Base-by-base conservation (phyloP, 2,329 filamentous ascomycete species). In the Biscogniauxia sp. region DNA sequence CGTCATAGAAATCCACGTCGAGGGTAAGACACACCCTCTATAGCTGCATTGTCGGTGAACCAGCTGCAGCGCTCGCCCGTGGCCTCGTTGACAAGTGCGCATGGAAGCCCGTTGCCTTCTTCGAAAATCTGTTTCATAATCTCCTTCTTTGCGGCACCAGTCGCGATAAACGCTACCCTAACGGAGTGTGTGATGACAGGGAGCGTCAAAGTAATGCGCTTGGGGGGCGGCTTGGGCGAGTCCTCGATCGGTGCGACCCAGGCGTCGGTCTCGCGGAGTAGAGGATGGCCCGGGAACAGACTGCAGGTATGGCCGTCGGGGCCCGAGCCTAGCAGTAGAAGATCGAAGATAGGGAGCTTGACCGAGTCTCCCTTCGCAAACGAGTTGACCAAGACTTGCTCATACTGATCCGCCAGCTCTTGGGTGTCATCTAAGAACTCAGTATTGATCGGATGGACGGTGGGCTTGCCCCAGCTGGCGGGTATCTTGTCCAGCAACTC, bases 231-330 rank as follows among this genome's bases (percentile, higher is more conserved):
- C 84, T 99, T 99, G 55, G 95, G 95, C 51, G 92, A 96, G 80
- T 98, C 92, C 71, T 90, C 88, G 72, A 97, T 96, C 53, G 92
- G 86, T 15, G 93, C 89, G 51, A 98, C 92, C 95, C 95, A 99
- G 57, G 94, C 92, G 70, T 88, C 89, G 41, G 86, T 86, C 80
- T 98, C 94, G 66, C 93, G 88, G 67, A 98, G 84, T 57, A 98
- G 84, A 61, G 89, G 85, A 74, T 97, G 94, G 58, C 89, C 90
- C 5, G 95, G 95, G 82, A 99, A 99, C 56, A 99, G 82, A 70
- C 90, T 95, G 87, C 95, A 98, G 37, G 95, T 98, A 80, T 99
- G 95, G 56, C 95, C 95, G 76, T 98, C 95, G 15, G 95, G 94
- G 0, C 95, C 95, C 75, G 92, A 96, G 70, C 95, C 95, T 51